A percentile compares a stretch with the other conserved stretches of the same genome.
phyloP scores from a whole-genome alignment of 2,329 filamentous ascomycete genomes.

The Coniella lustricola region DNA sequence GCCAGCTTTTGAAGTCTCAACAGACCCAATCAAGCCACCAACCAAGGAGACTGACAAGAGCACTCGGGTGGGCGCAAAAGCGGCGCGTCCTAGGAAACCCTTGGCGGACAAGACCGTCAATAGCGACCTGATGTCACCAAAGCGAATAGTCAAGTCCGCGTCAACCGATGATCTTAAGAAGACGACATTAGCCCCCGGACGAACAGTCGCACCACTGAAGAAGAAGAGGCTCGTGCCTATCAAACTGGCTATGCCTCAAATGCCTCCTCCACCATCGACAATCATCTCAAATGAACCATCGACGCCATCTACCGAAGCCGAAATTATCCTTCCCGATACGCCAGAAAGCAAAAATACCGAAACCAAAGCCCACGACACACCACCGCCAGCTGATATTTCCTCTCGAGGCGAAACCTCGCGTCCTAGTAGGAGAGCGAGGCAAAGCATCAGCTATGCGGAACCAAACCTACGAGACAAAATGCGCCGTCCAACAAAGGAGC shows the following conservation, averaged over 20 bases:
- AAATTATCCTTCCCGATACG: conserved; percentile 40
- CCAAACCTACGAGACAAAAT: conserved; percentile 78
- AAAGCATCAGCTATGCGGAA: conserved; percentile 72
- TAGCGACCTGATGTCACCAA: conserved; percentile 51
- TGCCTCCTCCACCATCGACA: conserved; percentile 17
- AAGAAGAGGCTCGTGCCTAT: conserved; percentile 21
- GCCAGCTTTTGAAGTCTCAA: conserved; percentile 21
- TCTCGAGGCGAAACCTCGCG: conserved; percentile 51
- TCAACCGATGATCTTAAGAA: conserved; percentile 24
- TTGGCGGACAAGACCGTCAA: conserved; percentile 54
- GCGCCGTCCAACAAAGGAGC: conserved; percentile 69
- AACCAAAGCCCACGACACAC: conserved; percentile 43
- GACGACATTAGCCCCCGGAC: conserved; percentile 16
- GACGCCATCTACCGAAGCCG: conserved; percentile 32
- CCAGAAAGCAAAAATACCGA: conserved; percentile 35
- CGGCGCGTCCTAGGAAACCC: conserved; percentile 35
- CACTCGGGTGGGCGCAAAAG: conserved; percentile 14
- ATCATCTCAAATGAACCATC: conserved; percentile 21
- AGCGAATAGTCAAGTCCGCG: conserved; percentile 36
- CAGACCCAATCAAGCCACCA: conserved; percentile 26
- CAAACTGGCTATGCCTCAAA: conserved; percentile 22
- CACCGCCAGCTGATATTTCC: conserved; percentile 52
- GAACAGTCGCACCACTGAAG: conserved; percentile 18
- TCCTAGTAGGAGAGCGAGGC: conserved; percentile 58
- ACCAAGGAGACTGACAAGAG: conserved; percentile 34